Evolutionary conservation across 2,329 filamentous ascomycete genomes (phyloP).

Genomic region (Colletotrichum sp.): DNA sequence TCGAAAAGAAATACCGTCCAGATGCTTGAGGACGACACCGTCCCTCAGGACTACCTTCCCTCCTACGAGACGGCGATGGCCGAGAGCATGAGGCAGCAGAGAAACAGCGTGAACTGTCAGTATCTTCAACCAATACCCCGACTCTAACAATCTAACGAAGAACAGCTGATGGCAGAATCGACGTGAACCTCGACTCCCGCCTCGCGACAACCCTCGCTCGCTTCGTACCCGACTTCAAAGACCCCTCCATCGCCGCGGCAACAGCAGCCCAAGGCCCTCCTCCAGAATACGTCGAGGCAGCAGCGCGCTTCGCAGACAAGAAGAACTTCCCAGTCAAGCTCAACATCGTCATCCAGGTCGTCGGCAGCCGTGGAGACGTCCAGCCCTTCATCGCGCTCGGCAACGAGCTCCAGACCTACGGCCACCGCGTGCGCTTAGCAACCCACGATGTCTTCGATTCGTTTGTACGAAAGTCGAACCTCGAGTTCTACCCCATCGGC

Average conservation of each 20-base stretch:
- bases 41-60: slow-evolving; percentile 5
- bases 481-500: slow-evolving; percentile 62
- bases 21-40: not conserved
- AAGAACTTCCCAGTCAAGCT: slow-evolving; percentile 27
- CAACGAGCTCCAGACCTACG: slow-evolving; percentile 49
- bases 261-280: not conserved
- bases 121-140: not conserved
- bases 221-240: slow-evolving; percentile 15
- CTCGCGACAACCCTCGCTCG: slow-evolving; percentile 12
- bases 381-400: slow-evolving; percentile 62
- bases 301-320: not conserved
- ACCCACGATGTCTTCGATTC: slow-evolving; percentile 55
- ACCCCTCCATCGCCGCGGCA: not conserved
- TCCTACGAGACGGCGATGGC: slow-evolving; percentile 3
- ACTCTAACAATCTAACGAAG: not conserved
- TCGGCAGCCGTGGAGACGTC: slow-evolving; percentile 58
- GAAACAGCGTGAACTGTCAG: not conserved
- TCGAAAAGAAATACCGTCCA: not conserved
- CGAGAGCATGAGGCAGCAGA: not conserved
- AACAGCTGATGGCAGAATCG: slow-evolving; percentile 15
- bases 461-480: slow-evolving; percentile 50
- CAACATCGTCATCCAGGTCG: slow-evolving; percentile 62
- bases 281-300: slow-evolving; percentile 9
- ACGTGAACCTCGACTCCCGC: slow-evolving; percentile 19
- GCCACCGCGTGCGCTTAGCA: slow-evolving; percentile 56